A percentile compares a stretch with the other conserved stretches of the same genome.
Evolutionary conservation across 2,329 filamentous ascomycete genomes (phyloP).

Genomic region (Eurotiales sp.): DNA sequence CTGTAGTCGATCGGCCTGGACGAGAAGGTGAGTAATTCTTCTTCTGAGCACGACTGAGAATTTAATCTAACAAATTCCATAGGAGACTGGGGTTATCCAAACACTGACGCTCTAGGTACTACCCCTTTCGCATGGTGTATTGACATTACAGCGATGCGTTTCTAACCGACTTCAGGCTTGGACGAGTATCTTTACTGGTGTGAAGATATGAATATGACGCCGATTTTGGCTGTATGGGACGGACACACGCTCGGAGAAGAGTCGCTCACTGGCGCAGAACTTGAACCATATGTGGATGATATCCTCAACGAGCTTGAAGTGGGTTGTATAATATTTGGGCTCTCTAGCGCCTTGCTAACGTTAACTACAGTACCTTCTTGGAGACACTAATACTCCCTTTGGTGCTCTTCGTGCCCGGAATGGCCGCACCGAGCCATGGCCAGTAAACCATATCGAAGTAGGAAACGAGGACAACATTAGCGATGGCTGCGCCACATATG

Average conservation of each 20-base stretch:
- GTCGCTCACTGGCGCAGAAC: constrained; percentile 33
- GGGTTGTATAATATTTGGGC: too few relatives aligned
- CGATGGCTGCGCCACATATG: constrained; percentile 48
- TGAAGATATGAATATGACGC: constrained; percentile 1
- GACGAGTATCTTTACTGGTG: constrained; percentile 21
- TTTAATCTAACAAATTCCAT: constrained; percentile 12
- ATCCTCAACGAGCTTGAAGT: constrained; percentile 32
- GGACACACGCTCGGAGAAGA: constrained; percentile 42
- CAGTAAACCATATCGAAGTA: constrained; percentile 60
- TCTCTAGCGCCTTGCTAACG: constrained; percentile 21
- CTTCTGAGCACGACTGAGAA: background rate
- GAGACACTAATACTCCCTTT: constrained; percentile 25
- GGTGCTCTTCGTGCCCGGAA: constrained; percentile 53
- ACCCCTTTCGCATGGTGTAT: too few relatives aligned
- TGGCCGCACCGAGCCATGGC: constrained; percentile 60
- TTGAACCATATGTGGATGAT: constrained; percentile 31
- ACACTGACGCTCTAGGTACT: constrained; percentile 40
- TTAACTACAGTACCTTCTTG: constrained; percentile 18
- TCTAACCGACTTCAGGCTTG: constrained; percentile 49
- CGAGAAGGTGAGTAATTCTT: constrained; percentile 17
- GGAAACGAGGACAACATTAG: constrained; percentile 66
- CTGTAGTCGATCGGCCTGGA: constrained; percentile 47
- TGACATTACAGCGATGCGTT: too few relatives aligned
- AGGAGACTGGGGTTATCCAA: constrained; percentile 40
- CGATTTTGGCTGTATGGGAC: constrained; percentile 42